Evolutionary conservation across 1,284 basidiomycete species (phyloP), one percentile per base, ranked within the genome.

Genomic region (Coriolopsis trogii): DNA sequence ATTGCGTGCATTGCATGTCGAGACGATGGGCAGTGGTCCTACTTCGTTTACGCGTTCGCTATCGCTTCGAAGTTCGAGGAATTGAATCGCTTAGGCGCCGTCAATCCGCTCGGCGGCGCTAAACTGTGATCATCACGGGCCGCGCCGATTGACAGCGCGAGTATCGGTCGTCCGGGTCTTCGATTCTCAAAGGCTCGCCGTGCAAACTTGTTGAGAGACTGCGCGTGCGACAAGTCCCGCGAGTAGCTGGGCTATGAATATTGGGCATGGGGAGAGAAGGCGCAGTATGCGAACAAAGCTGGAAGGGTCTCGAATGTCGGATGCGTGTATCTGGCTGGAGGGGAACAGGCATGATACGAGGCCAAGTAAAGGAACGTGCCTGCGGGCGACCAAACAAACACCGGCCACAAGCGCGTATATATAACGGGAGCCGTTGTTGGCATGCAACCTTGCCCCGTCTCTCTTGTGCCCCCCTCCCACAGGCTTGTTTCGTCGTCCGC

Each of bases 341-440:
- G n/a, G n/a, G n/a, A n/a, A n/a, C n/a, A n/a, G n/a, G 50, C 33
- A 41, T 37, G 43, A 46, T 29, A 34, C 33, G 31, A 25, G 38
- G 49, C 47, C 44, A 36, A 39, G 43, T 26, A 23, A n/a, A 38
- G 49, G 30, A 31, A 40, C 37, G 51, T 46, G 54, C 56, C 52
- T 56, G 55, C 53, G 53, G 36, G 44, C 41, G 39, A 37, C 50
- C 58, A 62, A 60, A 61, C 48, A 63, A 60, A 58, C 54, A 58
- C 46, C 60, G 62, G 62, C n/a, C 48, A 21, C 33, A 23, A 38
- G 58, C 60, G 62, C 40, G 29, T 40, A 29, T 54, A 53, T 61
- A 63, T 63, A 61, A 45, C 30, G 23, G 33, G 20, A 40, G 16
- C 16, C 21, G 31, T 41, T 41, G 44, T 49, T 42, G 45, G 39